phyloP scores from a whole-genome alignment of 257 asterid genomes.

The Datura wrightii region DNA sequence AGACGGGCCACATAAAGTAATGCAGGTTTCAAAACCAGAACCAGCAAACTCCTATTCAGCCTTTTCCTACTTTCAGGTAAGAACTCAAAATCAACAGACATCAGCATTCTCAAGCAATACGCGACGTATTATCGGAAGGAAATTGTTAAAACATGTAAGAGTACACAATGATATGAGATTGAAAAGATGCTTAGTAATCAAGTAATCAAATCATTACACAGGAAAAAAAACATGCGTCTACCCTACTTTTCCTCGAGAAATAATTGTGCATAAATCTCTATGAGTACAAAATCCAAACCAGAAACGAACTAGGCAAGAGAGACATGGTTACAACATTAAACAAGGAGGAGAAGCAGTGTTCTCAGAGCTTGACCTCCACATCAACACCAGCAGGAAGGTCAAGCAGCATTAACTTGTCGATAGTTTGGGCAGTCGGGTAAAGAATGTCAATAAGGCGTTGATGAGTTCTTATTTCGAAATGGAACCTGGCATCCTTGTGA shows the following conservation, averaged over 20 bases:
- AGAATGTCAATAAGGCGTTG: constrained; percentile 94
- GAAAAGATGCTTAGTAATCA: background rate
- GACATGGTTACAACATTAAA: background rate
- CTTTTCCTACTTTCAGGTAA: background rate
- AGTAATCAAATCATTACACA: constrained; percentile 13
- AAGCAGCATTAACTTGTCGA: constrained; percentile 94
- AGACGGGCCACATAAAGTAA: too few species aligned
- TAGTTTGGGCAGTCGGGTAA: constrained; percentile 95
- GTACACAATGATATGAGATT: background rate
- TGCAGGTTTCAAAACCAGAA: background rate
- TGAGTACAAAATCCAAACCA: background rate
- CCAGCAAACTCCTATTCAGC: background rate
- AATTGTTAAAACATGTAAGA: background rate
- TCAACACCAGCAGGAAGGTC: constrained; percentile 98
- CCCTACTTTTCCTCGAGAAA: background rate
- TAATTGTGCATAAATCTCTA: background rate
- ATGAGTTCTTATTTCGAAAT: constrained; percentile 91
- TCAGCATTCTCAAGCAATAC: background rate
- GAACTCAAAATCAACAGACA: background rate
- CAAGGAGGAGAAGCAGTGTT: background rate
- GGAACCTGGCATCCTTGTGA: constrained; percentile 97
- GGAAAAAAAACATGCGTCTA: background rate
- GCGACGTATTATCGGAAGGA: background rate
- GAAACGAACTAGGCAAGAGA: background rate
- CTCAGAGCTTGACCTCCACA: constrained; percentile 96